Evolutionary conservation across 192 early-diverging fungal genomes (phyloP).

Genomic region (Entomortierella chlamydospora): DNA sequence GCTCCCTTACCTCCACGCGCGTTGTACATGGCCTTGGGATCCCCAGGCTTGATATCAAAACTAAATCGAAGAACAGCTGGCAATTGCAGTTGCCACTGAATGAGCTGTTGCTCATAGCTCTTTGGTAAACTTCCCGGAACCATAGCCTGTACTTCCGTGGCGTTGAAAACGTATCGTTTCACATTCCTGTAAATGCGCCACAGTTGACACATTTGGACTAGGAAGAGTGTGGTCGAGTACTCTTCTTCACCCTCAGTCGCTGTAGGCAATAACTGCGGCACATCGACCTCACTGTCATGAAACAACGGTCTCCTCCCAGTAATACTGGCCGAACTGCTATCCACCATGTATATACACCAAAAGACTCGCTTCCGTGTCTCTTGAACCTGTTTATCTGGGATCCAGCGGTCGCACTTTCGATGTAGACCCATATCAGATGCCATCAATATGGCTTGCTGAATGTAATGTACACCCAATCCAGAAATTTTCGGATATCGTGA

Average conservation of each 20-base stretch:
- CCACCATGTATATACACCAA: conserved; percentile 43
- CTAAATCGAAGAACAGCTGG: conserved; percentile 42
- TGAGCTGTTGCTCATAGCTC: conserved; percentile 43
- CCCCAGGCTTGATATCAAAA: conserved; percentile 22
- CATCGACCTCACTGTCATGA: conserved; percentile 42
- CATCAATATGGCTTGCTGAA: conserved; percentile 46
- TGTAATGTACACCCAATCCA: conserved; percentile 21
- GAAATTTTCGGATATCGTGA: conserved; percentile 32
- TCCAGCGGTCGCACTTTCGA: conserved; percentile 52
- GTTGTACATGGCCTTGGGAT: conserved; percentile 26
- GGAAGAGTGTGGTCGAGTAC: conserved; percentile 38
- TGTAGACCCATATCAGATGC: conserved; percentile 38
- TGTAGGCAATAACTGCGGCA: conserved; percentile 19
- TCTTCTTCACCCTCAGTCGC: conserved; percentile 34
- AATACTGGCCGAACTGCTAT: conserved; percentile 27
- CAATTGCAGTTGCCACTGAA: conserved; percentile 47
- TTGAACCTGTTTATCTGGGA: conserved; percentile 38
- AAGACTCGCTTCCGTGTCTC: conserved; percentile 45
- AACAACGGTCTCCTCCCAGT: conserved; percentile 41
- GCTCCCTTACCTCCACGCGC: conserved; percentile 27
- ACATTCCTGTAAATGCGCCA: conserved; percentile 47
- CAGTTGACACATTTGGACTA: conserved; percentile 39
- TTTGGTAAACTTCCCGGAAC: conserved; percentile 45
- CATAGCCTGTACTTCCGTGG: conserved; percentile 36
- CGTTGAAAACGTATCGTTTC: conserved; percentile 47